A percentile compares a stretch with the other conserved stretches of the same genome.
Evolutionary conservation across 2,329 filamentous ascomycete genomes (phyloP).

Genomic region (Penicillium nordicum): DNA sequence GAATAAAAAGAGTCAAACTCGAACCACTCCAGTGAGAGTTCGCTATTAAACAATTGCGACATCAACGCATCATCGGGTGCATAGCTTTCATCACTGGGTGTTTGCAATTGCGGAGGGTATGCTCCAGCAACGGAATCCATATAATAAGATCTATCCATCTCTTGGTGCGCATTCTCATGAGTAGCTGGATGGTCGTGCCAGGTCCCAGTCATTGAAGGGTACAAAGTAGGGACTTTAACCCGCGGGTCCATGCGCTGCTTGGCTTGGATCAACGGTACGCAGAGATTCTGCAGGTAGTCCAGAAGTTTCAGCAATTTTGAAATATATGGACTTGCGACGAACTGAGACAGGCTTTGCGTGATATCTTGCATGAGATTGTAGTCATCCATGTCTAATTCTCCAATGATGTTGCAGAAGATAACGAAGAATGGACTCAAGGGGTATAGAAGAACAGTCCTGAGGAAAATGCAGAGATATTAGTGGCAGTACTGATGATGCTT

Average conservation of each 20-base stretch:
- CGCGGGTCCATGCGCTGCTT: constrained; percentile 6
- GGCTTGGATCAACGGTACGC: constrained; percentile 11
- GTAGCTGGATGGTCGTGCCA: neutral
- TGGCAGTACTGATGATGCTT: neutral
- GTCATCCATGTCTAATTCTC: constrained; percentile 17
- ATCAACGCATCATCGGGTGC: constrained; percentile 18
- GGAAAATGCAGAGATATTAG: neutral
- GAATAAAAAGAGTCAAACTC: constrained; percentile 1
- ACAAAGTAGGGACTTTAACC: constrained; percentile 7
- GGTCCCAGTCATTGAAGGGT: constrained; percentile 3
- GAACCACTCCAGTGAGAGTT: constrained; percentile 20
- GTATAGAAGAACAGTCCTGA: constrained; percentile 20
- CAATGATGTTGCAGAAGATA: constrained; percentile 26
- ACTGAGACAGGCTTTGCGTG: constrained; percentile 15
- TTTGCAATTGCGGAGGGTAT: neutral
- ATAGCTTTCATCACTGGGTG: neutral
- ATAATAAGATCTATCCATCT: neutral
- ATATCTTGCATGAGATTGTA: constrained; percentile 20
- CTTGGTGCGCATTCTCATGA: neutral
- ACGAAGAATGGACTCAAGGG: constrained; percentile 25
- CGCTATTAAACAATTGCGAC: constrained; percentile 24
- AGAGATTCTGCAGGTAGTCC: constrained; percentile 13
- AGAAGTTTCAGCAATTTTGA: constrained; percentile 17
- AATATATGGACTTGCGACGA: constrained; percentile 18
- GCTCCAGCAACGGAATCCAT: neutral